A percentile compares a stretch with the other conserved stretches of the same genome.
These are phyloP conservation scores for Darksidea phi DNA, from an alignment of 495 filamentous ascomycete species.

Conservation along the genomic window DNA sequence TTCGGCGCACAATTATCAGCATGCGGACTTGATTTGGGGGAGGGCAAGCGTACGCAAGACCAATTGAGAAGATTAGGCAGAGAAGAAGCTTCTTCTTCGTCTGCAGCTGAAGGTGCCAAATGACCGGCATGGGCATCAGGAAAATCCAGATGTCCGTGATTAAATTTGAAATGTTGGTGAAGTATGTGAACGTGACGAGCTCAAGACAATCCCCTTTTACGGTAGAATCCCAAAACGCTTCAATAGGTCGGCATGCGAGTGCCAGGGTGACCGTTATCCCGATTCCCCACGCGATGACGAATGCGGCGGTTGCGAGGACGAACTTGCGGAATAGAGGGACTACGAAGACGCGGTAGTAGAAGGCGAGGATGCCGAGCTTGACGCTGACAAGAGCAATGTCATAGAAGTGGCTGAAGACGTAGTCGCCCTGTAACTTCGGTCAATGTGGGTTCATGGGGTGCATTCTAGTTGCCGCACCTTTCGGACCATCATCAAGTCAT, in stretches of 20 bases:
- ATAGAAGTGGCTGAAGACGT: conserved; percentile 37
- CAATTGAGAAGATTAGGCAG: conserved; percentile 47
- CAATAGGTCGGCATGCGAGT: conserved; percentile 25
- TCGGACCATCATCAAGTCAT: conserved; percentile 26
- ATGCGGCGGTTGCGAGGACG: conserved; percentile 26
- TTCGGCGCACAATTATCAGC: neutral
- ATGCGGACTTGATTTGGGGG: neutral
- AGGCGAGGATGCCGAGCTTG: conserved; percentile 32
- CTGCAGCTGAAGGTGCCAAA: conserved; percentile 53
- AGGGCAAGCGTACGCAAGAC: conserved; percentile 38
- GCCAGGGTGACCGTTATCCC: conserved; percentile 27
- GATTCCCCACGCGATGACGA: conserved; percentile 29
- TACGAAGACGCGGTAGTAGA: conserved; percentile 33
- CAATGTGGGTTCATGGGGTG: neutral
- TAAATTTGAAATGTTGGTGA: conserved; percentile 35
- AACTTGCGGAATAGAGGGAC: conserved; percentile 25
- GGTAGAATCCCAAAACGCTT: conserved; percentile 26
- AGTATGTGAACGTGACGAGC: conserved; percentile 26
- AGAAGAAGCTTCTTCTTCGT: conserved; percentile 46
- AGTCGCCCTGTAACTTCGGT: conserved; percentile 21
- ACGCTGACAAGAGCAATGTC: conserved; percentile 32
- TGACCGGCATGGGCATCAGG: conserved; percentile 55
- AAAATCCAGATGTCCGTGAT: conserved; percentile 57
- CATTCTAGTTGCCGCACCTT: conserved; percentile 16
- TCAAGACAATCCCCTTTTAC: conserved; percentile 29